Conservation (phyloP, 2,329 filamentous ascomycete genomes). For the Aspergillus hortae region DNA sequence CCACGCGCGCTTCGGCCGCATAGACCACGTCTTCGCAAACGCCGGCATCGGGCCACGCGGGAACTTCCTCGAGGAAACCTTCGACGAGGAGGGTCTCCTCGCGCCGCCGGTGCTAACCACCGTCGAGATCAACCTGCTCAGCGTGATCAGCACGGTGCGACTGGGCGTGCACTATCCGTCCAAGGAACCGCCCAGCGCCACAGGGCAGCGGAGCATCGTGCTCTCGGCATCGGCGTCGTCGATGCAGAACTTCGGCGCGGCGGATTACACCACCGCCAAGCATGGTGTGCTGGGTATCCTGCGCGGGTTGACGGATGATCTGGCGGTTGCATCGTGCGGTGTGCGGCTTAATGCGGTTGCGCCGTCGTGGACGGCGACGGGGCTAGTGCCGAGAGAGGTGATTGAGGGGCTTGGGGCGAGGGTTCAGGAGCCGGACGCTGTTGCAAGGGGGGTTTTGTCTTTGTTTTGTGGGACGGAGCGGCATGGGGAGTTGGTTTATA, state of each 20-base stretch:
- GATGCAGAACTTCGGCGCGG: conserved; percentile 49
- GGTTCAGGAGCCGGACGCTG: conserved; percentile 45
- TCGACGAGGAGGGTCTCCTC: conserved; percentile 50
- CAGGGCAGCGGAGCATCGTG: conserved; percentile 48
- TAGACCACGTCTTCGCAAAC: conserved; percentile 53
- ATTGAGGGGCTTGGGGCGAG: conserved; percentile 9
- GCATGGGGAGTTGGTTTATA: conserved; percentile 54
- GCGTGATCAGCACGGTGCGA: conserved; percentile 49
- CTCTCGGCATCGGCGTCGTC: conserved; percentile 51
- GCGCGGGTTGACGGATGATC: conserved; percentile 43
- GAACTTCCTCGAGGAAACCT: conserved; percentile 46
- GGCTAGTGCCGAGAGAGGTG: conserved; percentile 41
- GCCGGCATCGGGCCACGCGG: conserved; percentile 51
- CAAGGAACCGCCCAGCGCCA: not conserved
- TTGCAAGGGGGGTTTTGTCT: conserved; percentile 48
- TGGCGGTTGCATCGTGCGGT: conserved; percentile 18
- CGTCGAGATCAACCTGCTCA: conserved; percentile 51
- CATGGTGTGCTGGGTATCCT: conserved; percentile 55
- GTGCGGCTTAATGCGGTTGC: conserved; percentile 55
- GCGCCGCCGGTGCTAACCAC: conserved; percentile 42
- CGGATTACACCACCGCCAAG: conserved; percentile 55
- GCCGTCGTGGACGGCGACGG: conserved; percentile 54
- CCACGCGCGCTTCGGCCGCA: conserved; percentile 39
- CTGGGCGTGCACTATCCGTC: conserved; percentile 49
- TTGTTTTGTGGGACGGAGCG: conserved; percentile 49